Evolutionary conservation across 2,329 filamentous ascomycete species (phyloP).

Genomic region (Rhinocladiella similis): DNA sequence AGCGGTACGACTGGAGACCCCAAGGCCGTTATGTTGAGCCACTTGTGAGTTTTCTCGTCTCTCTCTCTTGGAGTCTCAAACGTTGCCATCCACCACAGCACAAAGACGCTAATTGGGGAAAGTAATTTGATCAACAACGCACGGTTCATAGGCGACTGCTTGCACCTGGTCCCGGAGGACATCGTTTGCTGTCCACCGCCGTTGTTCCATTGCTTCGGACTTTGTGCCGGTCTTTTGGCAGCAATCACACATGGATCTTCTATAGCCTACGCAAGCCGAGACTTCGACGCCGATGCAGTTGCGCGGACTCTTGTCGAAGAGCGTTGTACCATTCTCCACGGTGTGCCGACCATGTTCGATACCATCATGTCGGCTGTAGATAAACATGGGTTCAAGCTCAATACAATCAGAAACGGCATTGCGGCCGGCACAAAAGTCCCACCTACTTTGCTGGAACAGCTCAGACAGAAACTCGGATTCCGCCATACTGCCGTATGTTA

Average conservation of each 20-base stretch:
- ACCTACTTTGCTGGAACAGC: slow-evolving; percentile 61
- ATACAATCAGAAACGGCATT: slow-evolving; percentile 67
- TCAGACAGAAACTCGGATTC: too few species aligned
- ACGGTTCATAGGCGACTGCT: slow-evolving; percentile 74
- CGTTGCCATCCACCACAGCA: not conserved
- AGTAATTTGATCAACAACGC: slow-evolving; percentile 68
- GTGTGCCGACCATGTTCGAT: slow-evolving; percentile 25
- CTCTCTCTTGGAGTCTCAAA: not conserved
- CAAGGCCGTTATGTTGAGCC: slow-evolving; percentile 86
- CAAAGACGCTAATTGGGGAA: too few species aligned
- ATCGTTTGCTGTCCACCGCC: slow-evolving; percentile 64
- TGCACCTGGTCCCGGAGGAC: slow-evolving; percentile 73
- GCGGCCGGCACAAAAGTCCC: slow-evolving; percentile 53
- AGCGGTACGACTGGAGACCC: slow-evolving; percentile 79
- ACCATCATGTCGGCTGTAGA: slow-evolving; percentile 43
- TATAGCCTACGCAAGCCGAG: slow-evolving; percentile 81
- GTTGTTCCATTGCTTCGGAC: slow-evolving; percentile 74
- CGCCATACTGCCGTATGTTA: too few species aligned
- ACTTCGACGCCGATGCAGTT: slow-evolving; percentile 76
- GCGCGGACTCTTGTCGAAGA: slow-evolving; percentile 44
- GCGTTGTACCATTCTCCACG: slow-evolving; percentile 40
- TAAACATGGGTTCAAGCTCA: too few species aligned
- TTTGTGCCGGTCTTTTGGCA: slow-evolving; percentile 90
- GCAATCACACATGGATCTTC: slow-evolving; percentile 76
- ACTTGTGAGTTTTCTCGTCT: slow-evolving; percentile 61